These are phyloP conservation scores for Plenodomus biglobosus DNA, from an alignment of 2,329 filamentous ascomycete genomes.

Conservation along the genomic window DNA sequence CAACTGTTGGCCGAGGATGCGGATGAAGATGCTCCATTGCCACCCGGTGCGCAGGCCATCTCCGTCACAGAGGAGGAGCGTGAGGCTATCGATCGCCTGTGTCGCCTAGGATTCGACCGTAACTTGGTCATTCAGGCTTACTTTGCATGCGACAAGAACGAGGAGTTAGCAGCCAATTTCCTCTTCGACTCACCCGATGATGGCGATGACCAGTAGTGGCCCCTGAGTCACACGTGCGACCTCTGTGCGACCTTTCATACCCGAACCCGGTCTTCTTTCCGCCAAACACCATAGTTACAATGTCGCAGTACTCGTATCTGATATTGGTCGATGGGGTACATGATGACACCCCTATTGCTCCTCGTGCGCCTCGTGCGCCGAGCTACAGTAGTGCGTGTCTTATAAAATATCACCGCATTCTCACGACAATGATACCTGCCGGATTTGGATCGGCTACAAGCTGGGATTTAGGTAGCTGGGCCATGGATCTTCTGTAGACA, in stretches of 20 bases:
- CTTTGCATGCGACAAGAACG: slow-evolving; percentile 99
- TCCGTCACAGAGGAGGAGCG: slow-evolving; percentile 93
- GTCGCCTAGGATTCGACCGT: slow-evolving; percentile 87
- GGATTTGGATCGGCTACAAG: slow-evolving; percentile 5
- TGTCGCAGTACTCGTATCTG: slow-evolving; percentile 18
- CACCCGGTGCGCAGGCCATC: slow-evolving; percentile 86
- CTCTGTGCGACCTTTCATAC: slow-evolving; percentile 27
- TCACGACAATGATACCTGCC: slow-evolving; percentile 21
- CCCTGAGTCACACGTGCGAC: slow-evolving; percentile 15
- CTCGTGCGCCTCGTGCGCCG: slow-evolving; percentile 12
- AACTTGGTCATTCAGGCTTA: slow-evolving; percentile 97
- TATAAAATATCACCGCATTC: slow-evolving; percentile 3
- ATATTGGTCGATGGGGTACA: slow-evolving; percentile 18
- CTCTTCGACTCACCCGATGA: slow-evolving; percentile 96
- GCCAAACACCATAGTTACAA: slow-evolving; percentile 25
- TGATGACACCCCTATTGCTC: background rate
- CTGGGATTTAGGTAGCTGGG: slow-evolving; percentile 2
- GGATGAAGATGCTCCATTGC: slow-evolving; percentile 80
- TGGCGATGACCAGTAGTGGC: slow-evolving; percentile 57
- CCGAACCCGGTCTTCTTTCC: slow-evolving; percentile 16
- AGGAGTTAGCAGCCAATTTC: slow-evolving; percentile 97
- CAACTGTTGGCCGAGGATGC: slow-evolving; percentile 84
- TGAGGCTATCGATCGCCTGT: slow-evolving; percentile 93
- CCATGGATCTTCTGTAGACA: background rate
- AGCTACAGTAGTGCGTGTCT: slow-evolving; percentile 2